Percentiles rank a stretch among this genome's conserved stretches.
Evolutionary conservation across 257 asterid species (phyloP).

Genomic region (Leptodermis oblonga): DNA sequence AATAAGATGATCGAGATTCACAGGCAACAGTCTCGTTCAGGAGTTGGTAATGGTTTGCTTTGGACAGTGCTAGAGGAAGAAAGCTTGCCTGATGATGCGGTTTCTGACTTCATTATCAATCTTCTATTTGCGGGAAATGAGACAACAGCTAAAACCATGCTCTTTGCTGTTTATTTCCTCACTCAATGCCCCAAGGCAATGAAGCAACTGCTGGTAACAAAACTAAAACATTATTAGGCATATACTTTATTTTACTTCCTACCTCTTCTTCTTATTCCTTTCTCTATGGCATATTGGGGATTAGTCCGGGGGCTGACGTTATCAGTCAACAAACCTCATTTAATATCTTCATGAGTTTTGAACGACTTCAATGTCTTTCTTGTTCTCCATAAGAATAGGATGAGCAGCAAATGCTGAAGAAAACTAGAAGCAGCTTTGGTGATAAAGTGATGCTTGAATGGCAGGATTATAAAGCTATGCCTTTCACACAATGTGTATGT

Average conservation of each 20-base stretch:
- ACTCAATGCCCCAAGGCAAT: constrained; percentile 71
- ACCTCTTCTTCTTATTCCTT: background rate
- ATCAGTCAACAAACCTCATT: background rate
- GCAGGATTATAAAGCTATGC: constrained; percentile 82
- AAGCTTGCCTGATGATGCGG: constrained; percentile 71
- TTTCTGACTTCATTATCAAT: constrained; percentile 81
- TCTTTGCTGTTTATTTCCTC: constrained; percentile 78
- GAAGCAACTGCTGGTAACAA: constrained; percentile 67
- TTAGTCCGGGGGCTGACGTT: background rate
- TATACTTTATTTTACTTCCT: background rate
- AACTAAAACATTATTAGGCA: background rate
- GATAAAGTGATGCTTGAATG: constrained; percentile 55
- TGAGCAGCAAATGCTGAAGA: constrained; percentile 63
- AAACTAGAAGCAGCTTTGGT: constrained; percentile 23
- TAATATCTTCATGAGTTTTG: background rate
- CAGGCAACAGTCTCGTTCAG: constrained; percentile 34
- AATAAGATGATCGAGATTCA: constrained; percentile 51
- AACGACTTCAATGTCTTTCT: background rate
- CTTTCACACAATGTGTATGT: constrained; percentile 86
- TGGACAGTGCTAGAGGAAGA: constrained; percentile 74
- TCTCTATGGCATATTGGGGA: background rate
- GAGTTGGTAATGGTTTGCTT: constrained; percentile 53
- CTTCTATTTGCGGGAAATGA: constrained; percentile 95
- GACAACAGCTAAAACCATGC: constrained; percentile 91
- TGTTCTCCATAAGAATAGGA: constrained; percentile 39